These are phyloP conservation scores for Tagetes erecta DNA, from an alignment of 129 eudicot genomes.

Conservation along the genomic window DNA sequence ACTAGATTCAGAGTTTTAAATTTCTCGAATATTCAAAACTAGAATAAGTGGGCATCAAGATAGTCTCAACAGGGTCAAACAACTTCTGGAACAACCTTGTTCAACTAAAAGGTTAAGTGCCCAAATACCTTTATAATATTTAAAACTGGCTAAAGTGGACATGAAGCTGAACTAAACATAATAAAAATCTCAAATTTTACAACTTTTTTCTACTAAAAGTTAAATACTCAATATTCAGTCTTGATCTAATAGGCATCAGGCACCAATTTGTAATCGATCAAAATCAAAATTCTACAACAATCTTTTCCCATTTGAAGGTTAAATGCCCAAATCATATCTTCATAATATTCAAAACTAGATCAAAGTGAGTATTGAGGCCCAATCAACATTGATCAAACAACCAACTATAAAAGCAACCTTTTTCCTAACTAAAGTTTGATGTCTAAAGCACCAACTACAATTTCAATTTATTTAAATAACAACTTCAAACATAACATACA, in stretches of 20 bases:
- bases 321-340: not conserved
- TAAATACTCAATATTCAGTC: not conserved
- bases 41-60: not conserved
- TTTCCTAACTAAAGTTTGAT: not conserved
- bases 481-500: slow-evolving; percentile 7
- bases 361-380: not conserved
- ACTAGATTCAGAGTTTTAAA: not conserved
- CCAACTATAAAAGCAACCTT: not conserved
- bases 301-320: not conserved
- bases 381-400: not conserved
- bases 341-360: not conserved
- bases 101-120: not conserved
- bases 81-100: not conserved
- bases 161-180: not conserved
- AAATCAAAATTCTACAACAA: not conserved
- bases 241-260: not conserved
- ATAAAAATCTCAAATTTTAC: not conserved
- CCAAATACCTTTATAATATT: not conserved
- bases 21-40: not conserved
- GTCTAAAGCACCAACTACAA: not conserved
- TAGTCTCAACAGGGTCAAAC: not conserved
- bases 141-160: not conserved
- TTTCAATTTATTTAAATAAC: not conserved
- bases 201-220: not conserved
- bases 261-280: not conserved